Evolutionary conservation across 192 early-diverging fungal species (phyloP).

Genomic region (Podila minutissima): DNA sequence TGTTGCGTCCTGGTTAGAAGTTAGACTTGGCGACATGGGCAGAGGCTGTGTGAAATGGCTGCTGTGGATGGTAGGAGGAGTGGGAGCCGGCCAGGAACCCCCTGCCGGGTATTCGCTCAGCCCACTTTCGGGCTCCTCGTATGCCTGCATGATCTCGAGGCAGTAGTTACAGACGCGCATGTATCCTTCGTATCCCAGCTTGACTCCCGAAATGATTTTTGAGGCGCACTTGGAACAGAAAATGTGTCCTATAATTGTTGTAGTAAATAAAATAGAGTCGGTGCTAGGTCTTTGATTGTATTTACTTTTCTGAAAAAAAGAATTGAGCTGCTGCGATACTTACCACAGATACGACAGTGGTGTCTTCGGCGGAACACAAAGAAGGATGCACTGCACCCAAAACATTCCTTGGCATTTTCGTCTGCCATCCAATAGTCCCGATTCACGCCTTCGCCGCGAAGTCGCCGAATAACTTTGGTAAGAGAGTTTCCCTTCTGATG

Average conservation of each 20-base stretch:
- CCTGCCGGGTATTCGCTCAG: slow-evolving; percentile 22
- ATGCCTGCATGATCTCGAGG: slow-evolving; percentile 61
- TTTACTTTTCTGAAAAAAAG: slow-evolving; percentile 1
- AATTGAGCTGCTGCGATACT: slow-evolving; percentile 4
- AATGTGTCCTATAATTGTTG: slow-evolving; percentile 63
- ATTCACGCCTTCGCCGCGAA: slow-evolving; percentile 64
- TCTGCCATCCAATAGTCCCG: slow-evolving; percentile 87
- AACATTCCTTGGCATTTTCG: slow-evolving; percentile 84
- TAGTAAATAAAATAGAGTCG: no score
- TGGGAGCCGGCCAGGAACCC: slow-evolving; percentile 11
- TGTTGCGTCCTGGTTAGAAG: slow-evolving; percentile 14
- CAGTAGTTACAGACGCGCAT: slow-evolving; percentile 77
- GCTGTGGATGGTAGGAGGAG: slow-evolving; percentile 50
- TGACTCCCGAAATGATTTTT: slow-evolving; percentile 70
- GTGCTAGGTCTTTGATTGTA: background rate
- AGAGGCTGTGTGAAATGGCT: slow-evolving; percentile 48
- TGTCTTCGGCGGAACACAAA: slow-evolving; percentile 76
- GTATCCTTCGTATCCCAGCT: slow-evolving; percentile 75
- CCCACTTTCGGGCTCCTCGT: slow-evolving; percentile 48
- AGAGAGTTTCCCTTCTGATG: slow-evolving; percentile 61
- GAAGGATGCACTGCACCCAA: slow-evolving; percentile 81
- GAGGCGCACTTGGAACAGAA: slow-evolving; percentile 83
- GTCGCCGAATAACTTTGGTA: slow-evolving; percentile 56
- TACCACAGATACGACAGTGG: slow-evolving; percentile 87
- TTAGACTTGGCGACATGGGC: slow-evolving; percentile 17